Conservation (phyloP, 2,329 filamentous ascomycete genomes). For the Fonsecaea multimorphosa region DNA sequence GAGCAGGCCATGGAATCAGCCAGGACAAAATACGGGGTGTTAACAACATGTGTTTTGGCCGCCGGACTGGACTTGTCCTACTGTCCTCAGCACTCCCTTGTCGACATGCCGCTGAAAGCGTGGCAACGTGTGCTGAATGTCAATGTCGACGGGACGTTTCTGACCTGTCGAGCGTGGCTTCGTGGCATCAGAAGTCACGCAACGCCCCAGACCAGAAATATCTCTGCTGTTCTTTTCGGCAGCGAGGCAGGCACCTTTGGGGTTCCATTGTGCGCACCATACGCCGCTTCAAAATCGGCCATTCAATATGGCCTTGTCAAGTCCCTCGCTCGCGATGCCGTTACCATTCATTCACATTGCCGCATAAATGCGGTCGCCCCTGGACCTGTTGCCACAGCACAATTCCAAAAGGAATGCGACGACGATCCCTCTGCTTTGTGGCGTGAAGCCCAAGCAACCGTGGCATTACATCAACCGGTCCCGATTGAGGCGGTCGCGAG, state of each 20-base stretch:
- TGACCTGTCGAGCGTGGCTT: conserved; percentile 53
- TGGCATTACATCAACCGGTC: conserved; percentile 49
- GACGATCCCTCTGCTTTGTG: conserved; percentile 49
- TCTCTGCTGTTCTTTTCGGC: conserved; percentile 54
- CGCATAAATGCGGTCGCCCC: conserved; percentile 57
- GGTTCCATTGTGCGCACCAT: conserved; percentile 52
- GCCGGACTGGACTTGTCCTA: conserved; percentile 54
- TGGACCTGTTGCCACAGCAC: conserved; percentile 53
- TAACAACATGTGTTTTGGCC: conserved; percentile 50
- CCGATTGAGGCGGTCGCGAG: conserved; percentile 51
- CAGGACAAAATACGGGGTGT: conserved; percentile 44
- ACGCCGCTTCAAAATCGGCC: conserved; percentile 54
- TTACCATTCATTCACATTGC: conserved; percentile 46
- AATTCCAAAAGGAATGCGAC: conserved; percentile 51
- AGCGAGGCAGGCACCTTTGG: conserved; percentile 55
- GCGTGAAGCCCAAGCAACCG: conserved; percentile 53
- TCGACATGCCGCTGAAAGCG: conserved; percentile 50
- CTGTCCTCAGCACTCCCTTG: conserved; percentile 47
- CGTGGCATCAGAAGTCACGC: conserved; percentile 43
- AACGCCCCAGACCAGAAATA: conserved; percentile 43
- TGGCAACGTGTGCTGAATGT: conserved; percentile 51
- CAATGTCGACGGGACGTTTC: conserved; percentile 53
- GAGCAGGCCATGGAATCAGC: conserved; percentile 46
- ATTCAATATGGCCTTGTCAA: conserved; percentile 54
- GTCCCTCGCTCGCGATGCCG: conserved; percentile 51